phyloP scores from a whole-genome alignment of 139 green algal genomes.

The Eudorina sp. region DNA sequence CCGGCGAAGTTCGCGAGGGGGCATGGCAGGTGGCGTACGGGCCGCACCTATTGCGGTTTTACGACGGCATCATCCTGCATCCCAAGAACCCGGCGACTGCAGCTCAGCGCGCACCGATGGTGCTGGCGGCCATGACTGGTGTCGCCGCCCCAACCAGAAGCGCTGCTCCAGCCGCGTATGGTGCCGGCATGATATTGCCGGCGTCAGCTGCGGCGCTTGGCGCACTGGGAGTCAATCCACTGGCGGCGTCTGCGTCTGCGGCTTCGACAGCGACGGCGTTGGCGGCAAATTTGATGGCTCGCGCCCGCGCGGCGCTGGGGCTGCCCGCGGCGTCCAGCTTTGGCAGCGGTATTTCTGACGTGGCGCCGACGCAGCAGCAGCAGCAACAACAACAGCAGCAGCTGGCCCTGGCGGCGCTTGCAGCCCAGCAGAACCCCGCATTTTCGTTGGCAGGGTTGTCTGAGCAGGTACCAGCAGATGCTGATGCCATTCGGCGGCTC shows the following conservation, averaged over 20 bases:
- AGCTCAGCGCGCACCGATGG: constrained; percentile 14
- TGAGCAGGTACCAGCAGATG: not conserved
- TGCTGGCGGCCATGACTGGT: constrained; percentile 29
- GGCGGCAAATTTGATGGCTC: constrained; percentile 25
- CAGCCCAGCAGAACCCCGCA: not conserved
- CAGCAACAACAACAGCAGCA: too few species aligned
- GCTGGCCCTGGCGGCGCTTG: not conserved
- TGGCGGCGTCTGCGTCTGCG: not conserved
- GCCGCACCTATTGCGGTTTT: constrained; percentile 23
- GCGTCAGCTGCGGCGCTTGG: not conserved
- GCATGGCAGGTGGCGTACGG: constrained; percentile 24
- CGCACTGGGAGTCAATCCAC: not conserved
- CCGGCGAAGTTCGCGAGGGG: not conserved
- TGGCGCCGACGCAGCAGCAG: not conserved
- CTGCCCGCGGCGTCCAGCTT: not conserved
- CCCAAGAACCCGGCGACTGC: constrained; percentile 45
- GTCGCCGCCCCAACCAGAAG: not conserved
- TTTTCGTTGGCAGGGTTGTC: not conserved
- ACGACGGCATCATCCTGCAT: constrained; percentile 39
- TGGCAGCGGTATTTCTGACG: not conserved
- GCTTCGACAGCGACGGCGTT: constrained; percentile 11
- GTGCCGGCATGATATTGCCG: not conserved
- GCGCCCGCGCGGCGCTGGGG: constrained; percentile 1
- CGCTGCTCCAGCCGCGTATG: too few species aligned
- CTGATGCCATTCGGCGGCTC: constrained; percentile 2